A percentile compares a stretch with the other conserved stretches of the same genome.
phyloP scores from a whole-genome alignment of 2,329 filamentous ascomycete species.

The Diaporthe citri region DNA sequence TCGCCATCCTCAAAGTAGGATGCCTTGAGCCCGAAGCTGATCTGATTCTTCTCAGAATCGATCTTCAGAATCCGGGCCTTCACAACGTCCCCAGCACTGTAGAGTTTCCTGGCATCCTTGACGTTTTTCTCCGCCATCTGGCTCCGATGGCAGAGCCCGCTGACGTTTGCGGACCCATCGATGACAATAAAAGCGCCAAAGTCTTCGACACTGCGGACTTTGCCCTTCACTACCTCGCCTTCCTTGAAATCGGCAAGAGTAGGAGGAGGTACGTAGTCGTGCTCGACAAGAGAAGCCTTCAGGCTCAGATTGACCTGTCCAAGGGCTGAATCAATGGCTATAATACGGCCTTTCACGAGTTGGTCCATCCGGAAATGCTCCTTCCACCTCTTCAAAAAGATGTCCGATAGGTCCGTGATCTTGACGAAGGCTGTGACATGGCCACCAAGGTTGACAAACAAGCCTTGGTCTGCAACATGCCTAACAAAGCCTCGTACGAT shows the following conservation, averaged over 20 bases:
- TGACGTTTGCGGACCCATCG: conserved; percentile 88
- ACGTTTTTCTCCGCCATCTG: conserved; percentile 90
- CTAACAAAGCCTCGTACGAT: conserved; percentile 93
- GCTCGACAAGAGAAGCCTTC: conserved; percentile 86
- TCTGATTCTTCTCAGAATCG: conserved; percentile 78
- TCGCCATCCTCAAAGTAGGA: conserved; percentile 82
- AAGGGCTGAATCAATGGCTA: conserved; percentile 75
- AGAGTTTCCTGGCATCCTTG: conserved; percentile 88
- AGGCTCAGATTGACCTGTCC: conserved; percentile 87
- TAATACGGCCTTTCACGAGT: conserved; percentile 88
- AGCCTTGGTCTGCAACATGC: conserved; percentile 87
- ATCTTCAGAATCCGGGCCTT: conserved; percentile 90
- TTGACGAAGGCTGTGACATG: conserved; percentile 86
- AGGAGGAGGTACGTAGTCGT: conserved; percentile 80
- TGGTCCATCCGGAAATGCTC: conserved; percentile 88
- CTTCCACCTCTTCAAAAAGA: conserved; percentile 96
- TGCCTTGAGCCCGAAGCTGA: conserved; percentile 93
- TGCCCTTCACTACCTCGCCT: conserved; percentile 88
- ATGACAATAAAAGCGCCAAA: conserved; percentile 96
- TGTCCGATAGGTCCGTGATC: conserved; percentile 89
- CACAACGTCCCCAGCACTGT: conserved; percentile 90
- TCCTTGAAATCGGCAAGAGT: conserved; percentile 81
- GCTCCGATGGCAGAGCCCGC: conserved; percentile 91
- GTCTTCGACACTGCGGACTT: conserved; percentile 92
- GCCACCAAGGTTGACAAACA: conserved; percentile 88